Conservation (phyloP, 768 basidiomycete genomes). For the Piloderma croceum region DNA sequence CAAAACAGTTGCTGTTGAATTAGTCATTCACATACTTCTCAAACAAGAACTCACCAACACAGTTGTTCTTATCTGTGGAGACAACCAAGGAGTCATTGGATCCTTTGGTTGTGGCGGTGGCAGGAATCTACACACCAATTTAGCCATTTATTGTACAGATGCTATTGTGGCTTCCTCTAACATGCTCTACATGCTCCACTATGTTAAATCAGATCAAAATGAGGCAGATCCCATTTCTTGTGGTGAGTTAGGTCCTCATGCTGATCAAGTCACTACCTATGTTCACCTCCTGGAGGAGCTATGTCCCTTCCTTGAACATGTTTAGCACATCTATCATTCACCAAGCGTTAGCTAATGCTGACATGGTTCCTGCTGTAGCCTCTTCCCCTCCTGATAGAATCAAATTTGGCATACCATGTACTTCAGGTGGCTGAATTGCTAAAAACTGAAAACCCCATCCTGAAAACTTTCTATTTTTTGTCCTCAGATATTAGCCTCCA, state of each 20-base stretch:
- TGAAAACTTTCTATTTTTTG: constrained; percentile 4
- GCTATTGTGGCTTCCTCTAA: constrained; percentile 7
- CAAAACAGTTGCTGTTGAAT: constrained; percentile 24
- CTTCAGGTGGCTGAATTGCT: background rate
- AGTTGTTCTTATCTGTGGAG: constrained; percentile 31
- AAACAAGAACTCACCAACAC: constrained; percentile 14
- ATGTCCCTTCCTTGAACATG: no score
- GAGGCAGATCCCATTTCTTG: no score
- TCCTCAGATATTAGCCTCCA: constrained; percentile 16
- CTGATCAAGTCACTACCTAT: no score
- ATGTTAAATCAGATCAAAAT: no score
- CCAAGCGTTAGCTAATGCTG: no score
- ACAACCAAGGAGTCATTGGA: constrained; percentile 37
- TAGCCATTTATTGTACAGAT: constrained; percentile 18
- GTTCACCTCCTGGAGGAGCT: no score
- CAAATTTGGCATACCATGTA: background rate
- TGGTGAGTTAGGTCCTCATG: no score
- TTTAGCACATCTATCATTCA: no score
- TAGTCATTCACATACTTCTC: constrained; percentile 31
- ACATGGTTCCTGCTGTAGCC: background rate
- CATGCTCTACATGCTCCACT: no score
- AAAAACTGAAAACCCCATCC: constrained; percentile 7
- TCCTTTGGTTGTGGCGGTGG: constrained; percentile 23
- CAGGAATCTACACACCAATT: constrained; percentile 26
- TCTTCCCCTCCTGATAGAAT: background rate